phyloP scores from a whole-genome alignment of 2,329 filamentous ascomycete genomes.

The Aphanocladium album region DNA sequence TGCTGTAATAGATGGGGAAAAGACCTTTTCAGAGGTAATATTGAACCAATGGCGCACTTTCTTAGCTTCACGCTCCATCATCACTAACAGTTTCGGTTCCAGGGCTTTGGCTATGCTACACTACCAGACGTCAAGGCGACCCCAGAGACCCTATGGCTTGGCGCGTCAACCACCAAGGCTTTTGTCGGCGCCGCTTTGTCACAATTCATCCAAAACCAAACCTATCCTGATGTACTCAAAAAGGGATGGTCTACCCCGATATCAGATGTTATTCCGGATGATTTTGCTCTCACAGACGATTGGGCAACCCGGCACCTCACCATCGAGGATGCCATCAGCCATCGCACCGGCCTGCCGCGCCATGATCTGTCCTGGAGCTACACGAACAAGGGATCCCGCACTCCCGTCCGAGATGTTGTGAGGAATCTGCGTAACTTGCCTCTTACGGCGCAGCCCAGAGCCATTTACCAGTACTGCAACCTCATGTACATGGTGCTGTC shows the following conservation, averaged over 20 bases:
- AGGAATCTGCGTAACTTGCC: constrained; percentile 37
- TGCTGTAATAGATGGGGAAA: constrained; percentile 40
- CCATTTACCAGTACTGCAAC: constrained; percentile 40
- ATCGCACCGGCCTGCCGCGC: constrained; percentile 42
- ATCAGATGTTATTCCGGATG: constrained; percentile 35
- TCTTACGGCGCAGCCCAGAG: constrained; percentile 28
- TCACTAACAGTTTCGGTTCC: neutral
- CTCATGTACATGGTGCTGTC: constrained; percentile 38
- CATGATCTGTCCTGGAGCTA: constrained; percentile 29
- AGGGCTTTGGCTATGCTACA: constrained; percentile 2
- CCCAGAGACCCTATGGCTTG: constrained; percentile 43
- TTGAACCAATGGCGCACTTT: too few relatives aligned
- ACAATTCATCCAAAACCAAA: constrained; percentile 38
- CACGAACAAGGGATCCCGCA: constrained; percentile 20
- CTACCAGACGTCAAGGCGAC: constrained; percentile 32
- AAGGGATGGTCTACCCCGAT: constrained; percentile 40
- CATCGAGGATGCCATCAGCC: constrained; percentile 44
- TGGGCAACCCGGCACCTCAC: constrained; percentile 39
- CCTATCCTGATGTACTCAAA: constrained; percentile 11
- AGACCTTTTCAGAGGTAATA: constrained; percentile 34
- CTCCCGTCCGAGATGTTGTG: constrained; percentile 22
- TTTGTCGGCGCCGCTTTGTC: constrained; percentile 44
- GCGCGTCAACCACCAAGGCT: constrained; percentile 48
- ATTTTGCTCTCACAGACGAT: constrained; percentile 39
- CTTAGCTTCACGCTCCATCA: too few relatives aligned